Base-by-base conservation (phyloP, 768 basidiomycete species). In the Auriculariales sp. region DNA sequence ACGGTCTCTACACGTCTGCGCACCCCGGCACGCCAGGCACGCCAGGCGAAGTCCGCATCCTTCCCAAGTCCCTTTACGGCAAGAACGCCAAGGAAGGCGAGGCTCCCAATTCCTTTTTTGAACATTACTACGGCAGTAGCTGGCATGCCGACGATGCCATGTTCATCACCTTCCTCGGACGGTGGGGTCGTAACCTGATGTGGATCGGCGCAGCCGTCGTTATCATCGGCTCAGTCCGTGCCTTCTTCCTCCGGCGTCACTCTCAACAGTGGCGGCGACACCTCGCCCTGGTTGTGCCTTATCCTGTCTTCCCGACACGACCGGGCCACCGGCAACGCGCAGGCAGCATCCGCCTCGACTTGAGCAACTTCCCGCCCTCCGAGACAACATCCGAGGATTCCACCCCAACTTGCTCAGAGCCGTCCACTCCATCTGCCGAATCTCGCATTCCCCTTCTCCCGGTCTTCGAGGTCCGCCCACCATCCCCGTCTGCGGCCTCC, bases 101-200 rank as follows among this genome's bases (percentile, higher is more conserved):
- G 57, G 87, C 86, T 0, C 89, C 90, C 1, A 76, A 93, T 59
- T 79, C 91, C 4, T 98, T 92, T 75, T 98, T 97, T 66, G 75
- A 80, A n/a, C 94, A 99, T 64, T 94, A 79, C 69, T 99, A 98
- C 58, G 94, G 92, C 28, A 95, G 92, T 60, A 91, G 88, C 58
- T 99, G 94, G 94, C 94, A 99, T 59, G 82, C 91, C 3, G 92
- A 94, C 59, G 94, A 99, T 63, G 95, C 94, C 27, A 89, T 83
- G n/a, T 95, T 98, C 68, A 91, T 98, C 60, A 78, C 80, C 36
- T 97, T 97, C 71, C 73, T 98, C 48, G 86, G 78, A 33, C 73
- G 74, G 22, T 93, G 89, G 81, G 94, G 94, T 51, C 92, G 88
- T 61, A 69, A 61, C 33, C 64, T 95, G 54, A 87, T 97, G 85